Evolutionary conservation across 192 early-diverging fungal species (phyloP).

Genomic region (Rhizoclosmatium sp.): DNA sequence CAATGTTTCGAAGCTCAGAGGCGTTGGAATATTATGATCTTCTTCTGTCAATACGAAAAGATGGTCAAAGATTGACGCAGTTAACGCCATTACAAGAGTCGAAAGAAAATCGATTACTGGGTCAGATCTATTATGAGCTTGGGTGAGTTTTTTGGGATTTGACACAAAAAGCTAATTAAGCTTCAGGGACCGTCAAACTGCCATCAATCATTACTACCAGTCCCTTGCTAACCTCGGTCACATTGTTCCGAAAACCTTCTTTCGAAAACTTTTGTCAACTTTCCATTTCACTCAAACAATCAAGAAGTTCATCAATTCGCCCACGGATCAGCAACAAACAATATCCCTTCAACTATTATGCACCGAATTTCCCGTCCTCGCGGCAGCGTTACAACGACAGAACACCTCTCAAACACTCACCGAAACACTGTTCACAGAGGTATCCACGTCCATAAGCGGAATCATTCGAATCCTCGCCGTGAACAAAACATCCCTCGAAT

Average conservation of each 20-base stretch:
- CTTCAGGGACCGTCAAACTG: slow-evolving; percentile 1
- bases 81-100: neutral
- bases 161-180: neutral
- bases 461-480: slow-evolving; percentile 12
- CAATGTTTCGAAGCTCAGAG: slow-evolving; percentile 6
- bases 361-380: slow-evolving; percentile 16
- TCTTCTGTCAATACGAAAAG: slow-evolving; percentile 4
- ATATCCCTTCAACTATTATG: neutral
- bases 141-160: slow-evolving; percentile 18
- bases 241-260: neutral
- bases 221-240: neutral
- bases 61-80: neutral
- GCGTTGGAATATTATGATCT: slow-evolving; percentile 37
- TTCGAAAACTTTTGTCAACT: neutral
- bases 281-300: neutral
- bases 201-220: slow-evolving; percentile 8
- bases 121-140: slow-evolving; percentile 14
- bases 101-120: slow-evolving; percentile 29
- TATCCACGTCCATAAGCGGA: slow-evolving; percentile 2
- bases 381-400: neutral
- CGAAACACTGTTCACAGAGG: slow-evolving; percentile 3
- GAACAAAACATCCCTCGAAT: neutral
- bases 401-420: neutral
- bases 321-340: neutral
- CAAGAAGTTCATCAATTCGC: neutral